These are phyloP conservation scores for Coffea humblotiana DNA, from an alignment of 305 asterid species.

Conservation along the genomic window DNA sequence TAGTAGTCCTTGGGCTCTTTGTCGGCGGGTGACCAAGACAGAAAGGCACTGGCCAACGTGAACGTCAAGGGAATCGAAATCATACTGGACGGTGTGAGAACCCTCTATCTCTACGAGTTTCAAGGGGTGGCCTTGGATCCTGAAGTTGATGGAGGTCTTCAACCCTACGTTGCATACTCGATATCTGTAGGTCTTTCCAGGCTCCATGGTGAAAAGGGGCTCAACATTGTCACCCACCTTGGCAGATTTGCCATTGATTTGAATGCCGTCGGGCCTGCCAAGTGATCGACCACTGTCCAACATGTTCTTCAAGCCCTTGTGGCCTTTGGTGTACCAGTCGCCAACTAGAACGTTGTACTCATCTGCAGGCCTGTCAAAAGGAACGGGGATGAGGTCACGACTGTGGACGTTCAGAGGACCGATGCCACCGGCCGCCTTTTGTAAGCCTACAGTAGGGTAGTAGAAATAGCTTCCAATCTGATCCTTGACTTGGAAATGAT, in stretches of 20 bases:
- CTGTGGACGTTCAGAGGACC: constrained; percentile 68
- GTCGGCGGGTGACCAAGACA: constrained; percentile 58
- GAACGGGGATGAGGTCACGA: constrained; percentile 69
- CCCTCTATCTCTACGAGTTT: constrained; percentile 78
- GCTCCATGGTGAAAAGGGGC: constrained; percentile 57
- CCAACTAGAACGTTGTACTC: constrained; percentile 54
- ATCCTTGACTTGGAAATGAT: constrained; percentile 75
- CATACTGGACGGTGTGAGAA: constrained; percentile 69
- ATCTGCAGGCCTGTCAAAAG: constrained; percentile 57
- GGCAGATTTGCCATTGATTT: constrained; percentile 59
- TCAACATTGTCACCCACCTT: constrained; percentile 46
- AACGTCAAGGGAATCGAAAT: constrained; percentile 58
- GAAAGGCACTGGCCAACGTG: constrained; percentile 86
- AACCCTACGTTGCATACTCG: constrained; percentile 77
- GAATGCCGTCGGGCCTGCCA: constrained; percentile 71
- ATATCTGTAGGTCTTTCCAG: constrained; percentile 69
- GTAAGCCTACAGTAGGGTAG: constrained; percentile 66
- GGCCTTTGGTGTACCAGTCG: constrained; percentile 82
- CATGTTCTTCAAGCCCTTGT: constrained; percentile 48
- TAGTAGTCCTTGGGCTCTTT: constrained; percentile 64
- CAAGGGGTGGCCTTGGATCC: constrained; percentile 75
- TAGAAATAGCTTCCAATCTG: constrained; percentile 72
- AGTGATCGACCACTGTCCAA: constrained; percentile 62
- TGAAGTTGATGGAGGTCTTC: constrained; percentile 58
- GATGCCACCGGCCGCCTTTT: constrained; percentile 57